Base-by-base conservation (phyloP, 495 filamentous ascomycete genomes). In the Durotheca rogersii region DNA sequence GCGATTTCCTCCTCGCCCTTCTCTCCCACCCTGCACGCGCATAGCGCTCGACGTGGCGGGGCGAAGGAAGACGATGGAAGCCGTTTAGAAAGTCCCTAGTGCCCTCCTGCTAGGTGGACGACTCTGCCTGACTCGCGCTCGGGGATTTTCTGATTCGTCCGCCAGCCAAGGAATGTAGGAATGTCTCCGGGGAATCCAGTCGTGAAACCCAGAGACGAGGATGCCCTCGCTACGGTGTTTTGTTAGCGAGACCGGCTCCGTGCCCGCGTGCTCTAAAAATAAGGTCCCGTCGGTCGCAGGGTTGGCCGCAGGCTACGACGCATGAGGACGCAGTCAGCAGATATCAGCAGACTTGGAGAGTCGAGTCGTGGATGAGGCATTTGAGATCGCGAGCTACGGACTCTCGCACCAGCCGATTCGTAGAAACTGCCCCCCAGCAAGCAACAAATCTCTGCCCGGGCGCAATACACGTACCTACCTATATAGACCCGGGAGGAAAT, bases 281-380 rank as follows among this genome's bases (percentile, higher is more conserved):
- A 45, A 40, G 29, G 50, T 59, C 36, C 57, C 47, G 57, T 51
- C 42, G 62, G 62, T 53, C 55, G 59, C 59, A 65, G 56, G n/a
- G 52, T 39, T 35, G 59, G 62, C 56, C 62, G 62, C 62, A 65
- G 62, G 48, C 30, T 43, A 44, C 48, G 50, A 47, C 59, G 62
- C 62, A 65, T 62, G 46, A 58, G 27, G 32, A 17, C 33, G 34
- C 46, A 53, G 59, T 65, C 62, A 65, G 62, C 54, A 57, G 59
- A 65, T 55, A 58, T 51, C 49, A 51, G 35, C 45, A 52, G 54
- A 56, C 40, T 12, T 18, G 29, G 33, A 53, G 25, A 42, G 30
- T n/a, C 11, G 31, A 44, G 16, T 17, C 18, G 9, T 30, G 6
- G 11, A 5, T n/a, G 16, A 44, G 29, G 7, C 40, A 33, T 7